These are phyloP conservation scores for Saturnispora bothae DNA, from an alignment of 805 yeast genomes.

Conservation along the genomic window DNA sequence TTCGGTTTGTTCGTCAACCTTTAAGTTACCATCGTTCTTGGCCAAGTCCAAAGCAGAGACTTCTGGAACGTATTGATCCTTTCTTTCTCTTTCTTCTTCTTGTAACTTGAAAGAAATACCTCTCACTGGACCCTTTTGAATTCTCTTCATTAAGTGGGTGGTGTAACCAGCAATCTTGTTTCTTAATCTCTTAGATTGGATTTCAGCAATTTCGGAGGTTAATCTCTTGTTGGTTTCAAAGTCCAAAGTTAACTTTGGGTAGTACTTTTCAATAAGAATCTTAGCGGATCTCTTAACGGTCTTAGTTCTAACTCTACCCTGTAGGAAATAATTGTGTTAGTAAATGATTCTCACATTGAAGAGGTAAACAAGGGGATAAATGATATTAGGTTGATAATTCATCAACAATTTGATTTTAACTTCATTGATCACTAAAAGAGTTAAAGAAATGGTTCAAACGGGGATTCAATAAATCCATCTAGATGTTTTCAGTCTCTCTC, in stretches of 20 bases:
- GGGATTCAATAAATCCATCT: too few relatives aligned
- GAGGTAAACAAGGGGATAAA: too few relatives aligned
- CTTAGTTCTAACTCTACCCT: conserved; percentile 99
- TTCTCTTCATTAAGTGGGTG: conserved; percentile 99
- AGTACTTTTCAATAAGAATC: conserved; percentile 98
- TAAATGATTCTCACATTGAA: background rate
- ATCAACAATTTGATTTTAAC: background rate
- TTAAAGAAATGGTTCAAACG: too few relatives aligned
- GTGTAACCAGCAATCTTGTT: conserved; percentile 99
- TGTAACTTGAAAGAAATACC: conserved; percentile 99
- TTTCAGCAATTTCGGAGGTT: conserved; percentile 95
- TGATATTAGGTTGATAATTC: too few relatives aligned
- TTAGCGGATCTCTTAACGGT: conserved; percentile 99
- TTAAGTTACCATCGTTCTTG: conserved; percentile 90
- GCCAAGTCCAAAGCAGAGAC: conserved; percentile 98
- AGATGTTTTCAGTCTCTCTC: too few relatives aligned
- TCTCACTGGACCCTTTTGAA: conserved; percentile 99
- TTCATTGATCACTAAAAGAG: background rate
- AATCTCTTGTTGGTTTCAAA: conserved; percentile 99
- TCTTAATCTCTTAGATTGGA: conserved; percentile 99
- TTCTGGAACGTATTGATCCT: conserved; percentile 99
- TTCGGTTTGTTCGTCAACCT: conserved; percentile 95
- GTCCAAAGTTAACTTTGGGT: conserved; percentile 99
- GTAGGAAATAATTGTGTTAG: conserved; percentile 15
- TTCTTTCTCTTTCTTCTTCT: conserved; percentile 99